Conservation (phyloP, 108 stramenopile genomes). For the Cyclotella kingstonii region DNA sequence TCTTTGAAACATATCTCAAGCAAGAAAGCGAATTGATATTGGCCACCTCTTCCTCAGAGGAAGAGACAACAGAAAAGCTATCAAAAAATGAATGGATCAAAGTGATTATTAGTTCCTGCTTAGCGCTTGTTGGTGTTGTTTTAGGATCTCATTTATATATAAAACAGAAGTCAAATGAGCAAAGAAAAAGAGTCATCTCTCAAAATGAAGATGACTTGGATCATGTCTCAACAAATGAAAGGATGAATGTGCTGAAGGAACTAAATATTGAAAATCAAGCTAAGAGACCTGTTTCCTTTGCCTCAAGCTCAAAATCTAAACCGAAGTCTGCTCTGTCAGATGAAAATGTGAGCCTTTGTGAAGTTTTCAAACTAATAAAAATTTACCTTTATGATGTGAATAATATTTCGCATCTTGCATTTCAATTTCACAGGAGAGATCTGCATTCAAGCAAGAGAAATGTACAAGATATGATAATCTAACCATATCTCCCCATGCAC, state of each 20-base stretch:
- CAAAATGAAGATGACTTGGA: conserved; percentile 2
- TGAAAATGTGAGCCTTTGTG: too few species aligned
- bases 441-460: neutral
- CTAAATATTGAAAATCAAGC: neutral
- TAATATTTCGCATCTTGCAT: neutral
- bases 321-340: too few species aligned
- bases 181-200: neutral
- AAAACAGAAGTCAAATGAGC: neutral
- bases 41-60: neutral
- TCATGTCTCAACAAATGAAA: neutral
- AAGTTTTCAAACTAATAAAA: too few species aligned
- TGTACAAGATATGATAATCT: neutral
- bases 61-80: neutral
- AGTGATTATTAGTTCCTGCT: conserved; percentile 6
- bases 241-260: neutral
- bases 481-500: conserved; percentile 8
- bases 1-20: conserved; percentile 1
- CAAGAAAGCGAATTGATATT: conserved; percentile 15
- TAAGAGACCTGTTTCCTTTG: neutral
- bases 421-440: neutral
- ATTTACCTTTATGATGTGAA: too few species aligned
- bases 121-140: conserved; percentile 4
- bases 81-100: neutral
- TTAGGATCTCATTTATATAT: conserved; percentile 7
- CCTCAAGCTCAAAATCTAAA: neutral